Base-by-base conservation (phyloP, 2,329 filamentous ascomycete genomes). In the Xylaria sp. region DNA sequence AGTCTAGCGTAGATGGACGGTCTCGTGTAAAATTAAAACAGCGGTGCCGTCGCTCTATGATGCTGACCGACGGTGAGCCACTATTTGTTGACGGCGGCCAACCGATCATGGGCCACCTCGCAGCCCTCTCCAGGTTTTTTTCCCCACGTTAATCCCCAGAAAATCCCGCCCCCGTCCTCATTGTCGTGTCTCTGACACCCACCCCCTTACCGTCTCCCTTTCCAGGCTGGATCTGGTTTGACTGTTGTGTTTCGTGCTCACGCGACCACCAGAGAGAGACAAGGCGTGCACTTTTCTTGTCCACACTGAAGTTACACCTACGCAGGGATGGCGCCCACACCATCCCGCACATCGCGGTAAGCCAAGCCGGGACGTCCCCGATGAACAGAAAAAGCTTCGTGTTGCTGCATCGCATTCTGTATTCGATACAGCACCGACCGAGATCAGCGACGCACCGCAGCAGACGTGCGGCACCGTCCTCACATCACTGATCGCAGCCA, bases 111-210 rank as follows among this genome's bases (percentile, higher is more conserved):
- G n/a, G 9, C 35, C 23, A 33, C 48, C 21, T 23, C 21, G 31
- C 17, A 56, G 46, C 48, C 48, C 43, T 49, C 63, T 52, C 54
- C 56, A 49, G 54, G 48, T 58, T 65, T 62, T 60, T 60, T 60
- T 65, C 63, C 63, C 63, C 62, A 62, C 54, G 48, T 48, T 10
- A 54, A 44, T 31, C 54, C 51, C 59, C 51, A 44, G 53, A 57
- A 52, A 44, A 44, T 9, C 46, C 27, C 13, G 37, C 48, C 57
- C 60, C 44, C 55, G 52, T 44, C 35, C 31, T 51, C 52, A 43
- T 23, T 25, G 54, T 66, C 57, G 57, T 58, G 57, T 58, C 49
- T 48, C 57, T 58, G 53, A 51, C 57, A 19, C 31, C 46, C 46
- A 17, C 40, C 52, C 47, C 54, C 54, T 56, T 61, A 40, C 58